A percentile compares a stretch with the other conserved stretches of the same genome.
phyloP scores from a whole-genome alignment of 352 stramenopile species.

The Phytophthora citricola region DNA sequence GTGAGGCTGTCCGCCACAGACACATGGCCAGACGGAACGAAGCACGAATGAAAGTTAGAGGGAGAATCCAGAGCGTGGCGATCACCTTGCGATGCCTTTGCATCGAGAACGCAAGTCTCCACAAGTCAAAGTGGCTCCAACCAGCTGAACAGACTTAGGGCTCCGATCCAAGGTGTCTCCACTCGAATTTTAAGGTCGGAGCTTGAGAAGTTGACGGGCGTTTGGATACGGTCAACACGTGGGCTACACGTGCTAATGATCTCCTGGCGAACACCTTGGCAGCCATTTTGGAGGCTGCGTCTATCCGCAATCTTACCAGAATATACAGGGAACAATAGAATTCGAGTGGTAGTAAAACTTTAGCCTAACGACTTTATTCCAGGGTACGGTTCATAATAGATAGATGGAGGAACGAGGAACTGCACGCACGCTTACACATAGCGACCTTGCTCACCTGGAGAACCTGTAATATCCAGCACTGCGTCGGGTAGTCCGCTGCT shows the following conservation, averaged over 20 bases:
- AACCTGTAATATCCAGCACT: slow-evolving; percentile 33
- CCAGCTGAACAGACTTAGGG: background rate
- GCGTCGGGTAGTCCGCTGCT: slow-evolving; percentile 27
- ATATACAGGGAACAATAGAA: background rate
- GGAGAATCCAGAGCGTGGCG: slow-evolving; percentile 29
- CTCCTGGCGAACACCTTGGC: slow-evolving; percentile 3
- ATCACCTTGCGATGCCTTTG: slow-evolving; percentile 10
- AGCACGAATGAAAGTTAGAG: slow-evolving; percentile 25
- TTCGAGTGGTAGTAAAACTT: no score
- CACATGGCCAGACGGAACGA: slow-evolving; percentile 29
- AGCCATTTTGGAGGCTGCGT: slow-evolving; percentile 3
- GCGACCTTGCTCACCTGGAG: slow-evolving; percentile 31
- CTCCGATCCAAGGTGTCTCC: slow-evolving; percentile 10
- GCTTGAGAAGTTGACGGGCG: background rate
- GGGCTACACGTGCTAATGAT: slow-evolving; percentile 5
- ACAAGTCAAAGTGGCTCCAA: background rate
- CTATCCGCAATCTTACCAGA: slow-evolving; percentile 2
- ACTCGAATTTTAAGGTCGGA: background rate
- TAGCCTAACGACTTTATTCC: background rate
- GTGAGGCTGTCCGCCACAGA: slow-evolving; percentile 15
- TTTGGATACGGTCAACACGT: background rate
- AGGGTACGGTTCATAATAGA: slow-evolving; percentile 15
- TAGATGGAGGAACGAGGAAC: slow-evolving; percentile 10
- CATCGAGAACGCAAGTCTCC: slow-evolving; percentile 8
- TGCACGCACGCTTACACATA: slow-evolving; percentile 12